A percentile compares a stretch with the other conserved stretches of the same genome.
Conservation (phyloP, 2,329 filamentous ascomycete species). For the Albophoma yamanashiensis region DNA sequence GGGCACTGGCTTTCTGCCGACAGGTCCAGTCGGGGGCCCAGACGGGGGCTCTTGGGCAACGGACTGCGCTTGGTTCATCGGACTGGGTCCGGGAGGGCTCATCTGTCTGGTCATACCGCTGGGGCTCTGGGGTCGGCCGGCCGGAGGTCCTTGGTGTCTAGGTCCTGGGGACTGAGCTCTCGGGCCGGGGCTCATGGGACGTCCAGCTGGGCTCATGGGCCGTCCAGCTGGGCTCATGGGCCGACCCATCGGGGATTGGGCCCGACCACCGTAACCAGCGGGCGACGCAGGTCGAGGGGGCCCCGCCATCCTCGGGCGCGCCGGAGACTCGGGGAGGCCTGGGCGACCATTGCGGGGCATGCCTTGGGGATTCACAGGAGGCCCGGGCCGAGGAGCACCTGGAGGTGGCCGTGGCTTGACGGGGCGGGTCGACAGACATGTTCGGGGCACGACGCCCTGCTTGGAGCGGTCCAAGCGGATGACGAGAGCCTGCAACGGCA, state of each 20-base stretch:
- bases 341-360: slow-evolving; percentile 10
- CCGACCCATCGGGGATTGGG: slow-evolving; percentile 19
- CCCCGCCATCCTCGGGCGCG: slow-evolving; percentile 10
- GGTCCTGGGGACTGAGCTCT: slow-evolving; percentile 37
- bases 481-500: slow-evolving; percentile 58
- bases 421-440: slow-evolving; percentile 83
- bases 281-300: slow-evolving; percentile 31
- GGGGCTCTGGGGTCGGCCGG: slow-evolving; percentile 27
- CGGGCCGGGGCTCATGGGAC: slow-evolving; percentile 12
- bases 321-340: slow-evolving; percentile 5
- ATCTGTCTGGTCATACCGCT: slow-evolving; percentile 27
- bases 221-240: slow-evolving; percentile 15
- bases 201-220: too few relatives aligned
- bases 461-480: slow-evolving; percentile 80
- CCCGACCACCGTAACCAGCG: slow-evolving; percentile 20
- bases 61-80: slow-evolving; percentile 31
- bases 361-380: slow-evolving; percentile 33
- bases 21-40: slow-evolving; percentile 28
- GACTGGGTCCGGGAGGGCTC: slow-evolving; percentile 33
- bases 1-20: slow-evolving; percentile 45
- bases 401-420: slow-evolving; percentile 68
- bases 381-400: slow-evolving; percentile 37
- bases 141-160: slow-evolving; percentile 17
- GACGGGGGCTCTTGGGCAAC: slow-evolving; percentile 22
- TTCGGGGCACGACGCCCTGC: slow-evolving; percentile 88